Conservation (phyloP, 805 yeast genomes). For the Priceomyces melissophilus region DNA sequence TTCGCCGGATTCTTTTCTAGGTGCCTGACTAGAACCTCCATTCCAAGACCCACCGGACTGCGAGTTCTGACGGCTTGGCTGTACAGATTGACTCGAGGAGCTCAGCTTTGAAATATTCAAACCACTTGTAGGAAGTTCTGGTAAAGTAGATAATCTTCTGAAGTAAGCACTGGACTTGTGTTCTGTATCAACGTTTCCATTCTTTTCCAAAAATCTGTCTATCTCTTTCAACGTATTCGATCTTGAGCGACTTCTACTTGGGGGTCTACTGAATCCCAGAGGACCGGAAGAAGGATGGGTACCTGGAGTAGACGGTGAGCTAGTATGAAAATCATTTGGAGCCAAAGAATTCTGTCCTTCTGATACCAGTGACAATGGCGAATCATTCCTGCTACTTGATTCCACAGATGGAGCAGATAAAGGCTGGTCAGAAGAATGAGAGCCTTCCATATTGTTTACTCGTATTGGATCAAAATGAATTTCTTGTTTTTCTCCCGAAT, state of each 20-base stretch:
- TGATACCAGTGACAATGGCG: constrained; percentile 15
- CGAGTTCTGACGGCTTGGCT: neutral
- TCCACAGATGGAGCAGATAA: constrained; percentile 23
- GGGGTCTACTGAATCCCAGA: constrained; percentile 10
- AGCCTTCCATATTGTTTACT: neutral
- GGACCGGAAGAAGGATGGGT: constrained; percentile 11
- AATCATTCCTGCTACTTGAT: constrained; percentile 9
- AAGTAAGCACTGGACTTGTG: constrained; percentile 61
- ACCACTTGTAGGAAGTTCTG: constrained; percentile 44
- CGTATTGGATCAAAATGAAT: neutral
- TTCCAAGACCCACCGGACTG: neutral
- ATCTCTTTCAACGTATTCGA: constrained; percentile 36
- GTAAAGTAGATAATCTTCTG: constrained; percentile 60
- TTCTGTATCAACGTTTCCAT: constrained; percentile 39
- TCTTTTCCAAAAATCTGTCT: constrained; percentile 33
- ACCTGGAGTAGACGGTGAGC: constrained; percentile 13
- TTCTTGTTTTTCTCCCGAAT: constrained; percentile 5
- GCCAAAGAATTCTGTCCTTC: constrained; percentile 10
- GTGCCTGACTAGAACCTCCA: neutral
- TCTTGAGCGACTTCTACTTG: constrained; percentile 23
- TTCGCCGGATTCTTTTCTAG: constrained; percentile 3
- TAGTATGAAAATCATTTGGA: constrained; percentile 11
- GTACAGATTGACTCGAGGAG: neutral
- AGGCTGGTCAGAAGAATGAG: constrained; percentile 7
- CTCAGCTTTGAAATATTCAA: neutral